Conservation (phyloP, 73 alveolate species). For the Paramecium sexaurelia region DNA sequence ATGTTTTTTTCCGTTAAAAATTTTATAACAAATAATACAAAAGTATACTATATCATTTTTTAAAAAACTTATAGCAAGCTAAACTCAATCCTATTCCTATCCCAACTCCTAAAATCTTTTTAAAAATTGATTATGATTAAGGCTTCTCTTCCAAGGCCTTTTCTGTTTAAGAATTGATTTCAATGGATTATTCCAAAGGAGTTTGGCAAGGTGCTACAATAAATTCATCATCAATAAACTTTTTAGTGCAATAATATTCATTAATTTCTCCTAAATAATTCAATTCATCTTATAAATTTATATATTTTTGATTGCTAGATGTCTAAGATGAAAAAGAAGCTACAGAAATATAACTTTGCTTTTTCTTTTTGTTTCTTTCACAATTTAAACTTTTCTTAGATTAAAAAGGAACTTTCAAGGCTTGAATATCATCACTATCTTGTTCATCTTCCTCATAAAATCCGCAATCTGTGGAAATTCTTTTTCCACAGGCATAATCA, state of each 20-base stretch:
- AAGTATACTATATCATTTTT: background rate
- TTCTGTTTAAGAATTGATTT: background rate
- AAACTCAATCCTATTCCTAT: background rate
- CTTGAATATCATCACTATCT: background rate
- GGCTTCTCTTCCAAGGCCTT: background rate
- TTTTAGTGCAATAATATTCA: background rate
- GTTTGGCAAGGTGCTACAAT: background rate
- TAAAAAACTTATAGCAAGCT: background rate
- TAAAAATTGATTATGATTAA: background rate
- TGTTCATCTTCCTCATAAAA: background rate
- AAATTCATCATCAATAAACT: background rate
- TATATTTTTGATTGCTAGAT: background rate
- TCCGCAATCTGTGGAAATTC: conserved; percentile 17
- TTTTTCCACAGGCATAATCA: background rate
- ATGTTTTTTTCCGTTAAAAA: conserved; percentile 29
- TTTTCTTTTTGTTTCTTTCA: background rate
- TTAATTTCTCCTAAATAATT: conserved; percentile 7
- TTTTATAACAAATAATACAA: background rate
- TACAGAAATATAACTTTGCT: background rate
- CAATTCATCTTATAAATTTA: background rate
- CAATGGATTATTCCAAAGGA: background rate
- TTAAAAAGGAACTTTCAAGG: background rate
- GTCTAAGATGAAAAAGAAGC: conserved; percentile 1
- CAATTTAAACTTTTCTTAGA: background rate
- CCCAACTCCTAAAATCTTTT: background rate